Evolutionary conservation across 2,329 filamentous ascomycete genomes (phyloP), one percentile per base, ranked within the genome.

Genomic region (Talaromyces amestolkiae): DNA sequence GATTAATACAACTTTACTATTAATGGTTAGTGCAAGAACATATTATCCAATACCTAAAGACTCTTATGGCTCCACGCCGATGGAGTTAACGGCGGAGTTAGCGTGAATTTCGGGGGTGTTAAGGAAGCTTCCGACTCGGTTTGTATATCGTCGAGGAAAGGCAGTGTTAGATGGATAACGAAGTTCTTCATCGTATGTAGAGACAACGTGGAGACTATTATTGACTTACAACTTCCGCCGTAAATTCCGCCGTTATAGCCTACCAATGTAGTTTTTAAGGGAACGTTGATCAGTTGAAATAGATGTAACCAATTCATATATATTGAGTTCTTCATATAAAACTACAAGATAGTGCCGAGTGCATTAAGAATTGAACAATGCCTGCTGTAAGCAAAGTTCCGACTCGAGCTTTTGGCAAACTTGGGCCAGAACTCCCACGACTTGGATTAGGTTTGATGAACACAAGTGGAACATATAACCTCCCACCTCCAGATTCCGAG

Each of bases 401-500:
- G 17, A 67, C 56, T 37, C 66, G 68, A 17, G 54, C 58, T 37
- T 51, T 70, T 35, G 69, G 68, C 13, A 70, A 65, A 45, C 49
- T 65, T 63, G 69, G 68, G 9, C 69, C 67, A 13, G 60, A 64
- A 24, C 64, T 70, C n/a, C 62, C 69, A 37, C 66, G 66, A 10
- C 47, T 69, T 8, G 68, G 69, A 22, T 31, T 65, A 31, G 64
- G 58, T 9, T 41, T 65, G 58, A 70, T 71, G 66, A 62, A 66
- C 7, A 33, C 68, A 19, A 66, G 64, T 8, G 63, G 63, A n/a
- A 60, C 65, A 22, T 74, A 75, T 66, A 74, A 73, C 62, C 58
- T 67, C 35, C 66, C 69, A 9, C 61, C 71, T 8, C 63, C 71
- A 4, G 79, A 83, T 37, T 75, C 79, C 62, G 78, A 81, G 35